phyloP scores from a whole-genome alignment of 768 basidiomycete genomes.

The Termitomyces sp. region DNA sequence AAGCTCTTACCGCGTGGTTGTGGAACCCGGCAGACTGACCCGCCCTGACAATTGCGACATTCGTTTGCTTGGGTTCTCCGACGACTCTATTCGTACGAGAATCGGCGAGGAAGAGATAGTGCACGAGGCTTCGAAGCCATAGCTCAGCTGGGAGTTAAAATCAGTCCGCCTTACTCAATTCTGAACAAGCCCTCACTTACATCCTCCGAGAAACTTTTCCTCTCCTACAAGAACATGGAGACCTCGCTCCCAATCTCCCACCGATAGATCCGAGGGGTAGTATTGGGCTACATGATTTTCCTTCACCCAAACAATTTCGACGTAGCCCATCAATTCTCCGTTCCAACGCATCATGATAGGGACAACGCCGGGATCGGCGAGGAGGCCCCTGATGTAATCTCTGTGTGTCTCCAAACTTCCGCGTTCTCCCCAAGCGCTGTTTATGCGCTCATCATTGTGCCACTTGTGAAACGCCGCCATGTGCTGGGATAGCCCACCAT shows the following conservation, averaged over 20 bases:
- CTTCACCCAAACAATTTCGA: slow-evolving; percentile 42
- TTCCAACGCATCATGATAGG: slow-evolving; percentile 46
- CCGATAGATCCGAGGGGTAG: slow-evolving; percentile 18
- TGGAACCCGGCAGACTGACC: slow-evolving; percentile 20
- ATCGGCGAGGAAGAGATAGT: slow-evolving; percentile 40
- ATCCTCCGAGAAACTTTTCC: slow-evolving; percentile 38
- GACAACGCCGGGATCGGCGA: slow-evolving; percentile 33
- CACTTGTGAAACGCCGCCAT: slow-evolving; percentile 41
- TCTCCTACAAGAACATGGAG: slow-evolving; percentile 45
- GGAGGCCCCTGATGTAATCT: slow-evolving; percentile 29
- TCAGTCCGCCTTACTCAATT: not conserved
- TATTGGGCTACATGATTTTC: slow-evolving; percentile 31
- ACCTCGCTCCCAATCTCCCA: slow-evolving; percentile 28
- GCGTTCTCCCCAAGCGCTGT: slow-evolving; percentile 39
- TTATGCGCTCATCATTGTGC: slow-evolving; percentile 46
- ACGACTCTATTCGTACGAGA: slow-evolving; percentile 34
- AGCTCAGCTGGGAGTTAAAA: slow-evolving; percentile 21
- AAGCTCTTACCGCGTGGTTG: slow-evolving; percentile 18
- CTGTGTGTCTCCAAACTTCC: slow-evolving; percentile 39
- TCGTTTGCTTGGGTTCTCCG: slow-evolving; percentile 35
- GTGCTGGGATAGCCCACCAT: slow-evolving; percentile 24
- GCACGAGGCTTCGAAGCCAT: slow-evolving; percentile 32
- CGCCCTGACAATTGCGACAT: slow-evolving; percentile 20
- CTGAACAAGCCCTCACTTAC: slow-evolving; percentile 21
- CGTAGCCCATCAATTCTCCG: slow-evolving; percentile 37